These are phyloP conservation scores for Rhizophagus sp. DNA, from an alignment of 192 early-diverging fungal genomes.

Conservation along the genomic window DNA sequence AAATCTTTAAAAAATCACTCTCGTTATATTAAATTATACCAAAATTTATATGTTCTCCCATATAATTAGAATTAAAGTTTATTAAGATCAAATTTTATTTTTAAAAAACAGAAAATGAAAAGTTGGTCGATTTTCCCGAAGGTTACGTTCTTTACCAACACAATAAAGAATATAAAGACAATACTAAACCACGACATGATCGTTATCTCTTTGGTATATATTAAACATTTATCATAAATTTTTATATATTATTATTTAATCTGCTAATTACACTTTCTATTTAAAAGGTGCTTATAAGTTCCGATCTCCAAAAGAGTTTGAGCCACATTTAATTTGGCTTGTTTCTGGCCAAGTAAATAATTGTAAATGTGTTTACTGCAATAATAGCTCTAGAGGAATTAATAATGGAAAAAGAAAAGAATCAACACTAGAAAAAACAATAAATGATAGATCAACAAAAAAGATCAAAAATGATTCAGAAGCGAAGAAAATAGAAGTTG, in stretches of 20 bases:
- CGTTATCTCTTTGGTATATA: background rate
- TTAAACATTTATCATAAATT: background rate
- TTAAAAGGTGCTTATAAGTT: background rate
- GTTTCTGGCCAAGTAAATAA: background rate
- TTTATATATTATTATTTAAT: background rate
- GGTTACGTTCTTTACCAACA: background rate
- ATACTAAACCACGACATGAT: background rate
- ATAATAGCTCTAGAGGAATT: background rate
- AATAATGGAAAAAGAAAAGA: background rate
- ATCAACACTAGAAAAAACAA: background rate
- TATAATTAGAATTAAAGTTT: too few species aligned
- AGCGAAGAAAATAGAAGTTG: background rate
- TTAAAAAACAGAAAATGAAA: background rate
- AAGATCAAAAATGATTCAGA: background rate
- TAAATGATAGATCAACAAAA: background rate
- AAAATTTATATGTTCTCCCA: too few species aligned
- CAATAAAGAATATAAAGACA: background rate
- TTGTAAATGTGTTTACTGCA: background rate
- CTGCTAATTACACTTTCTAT: background rate
- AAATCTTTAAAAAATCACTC: too few species aligned
- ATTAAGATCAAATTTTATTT: too few species aligned
- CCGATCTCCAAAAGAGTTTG: constrained; percentile 9
- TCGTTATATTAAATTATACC: too few species aligned
- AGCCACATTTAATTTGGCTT: constrained; percentile 3
- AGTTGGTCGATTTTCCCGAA: background rate